Evolutionary conservation across 208 protist species (phyloP).

Genomic region (Leishmania tarentolae): DNA sequence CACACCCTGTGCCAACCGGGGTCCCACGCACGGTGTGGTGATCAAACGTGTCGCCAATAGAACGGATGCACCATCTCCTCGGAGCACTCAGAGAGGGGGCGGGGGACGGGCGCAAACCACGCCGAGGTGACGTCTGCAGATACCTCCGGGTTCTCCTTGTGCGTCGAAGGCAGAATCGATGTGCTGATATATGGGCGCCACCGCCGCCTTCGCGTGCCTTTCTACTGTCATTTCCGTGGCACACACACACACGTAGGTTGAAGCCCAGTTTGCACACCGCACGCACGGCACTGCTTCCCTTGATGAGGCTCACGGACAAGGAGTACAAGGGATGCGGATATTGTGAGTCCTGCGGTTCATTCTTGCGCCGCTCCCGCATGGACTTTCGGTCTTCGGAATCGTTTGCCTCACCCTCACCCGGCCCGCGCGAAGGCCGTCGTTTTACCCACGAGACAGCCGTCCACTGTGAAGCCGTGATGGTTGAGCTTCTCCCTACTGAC

Average conservation of each 20-base stretch:
- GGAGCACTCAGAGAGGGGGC: slow-evolving; percentile 23
- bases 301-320: slow-evolving; percentile 38
- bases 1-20: slow-evolving; percentile 35
- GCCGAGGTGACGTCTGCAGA: slow-evolving; percentile 16
- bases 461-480: slow-evolving; percentile 33
- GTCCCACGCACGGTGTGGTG: slow-evolving; percentile 18
- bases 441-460: slow-evolving; percentile 53
- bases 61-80: slow-evolving; percentile 34
- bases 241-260: slow-evolving; percentile 23
- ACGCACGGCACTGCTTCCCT: slow-evolving; percentile 41
- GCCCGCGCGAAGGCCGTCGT: slow-evolving; percentile 17
- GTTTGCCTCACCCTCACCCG: slow-evolving; percentile 44
- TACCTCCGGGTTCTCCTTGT: slow-evolving; percentile 33
- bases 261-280: slow-evolving; percentile 44
- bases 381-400: slow-evolving; percentile 32
- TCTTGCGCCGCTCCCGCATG: slow-evolving; percentile 31
- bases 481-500: slow-evolving; percentile 35
- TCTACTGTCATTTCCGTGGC: slow-evolving; percentile 24
- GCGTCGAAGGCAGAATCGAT: slow-evolving; percentile 27
- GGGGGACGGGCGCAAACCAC: slow-evolving; percentile 8
- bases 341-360: slow-evolving; percentile 18
- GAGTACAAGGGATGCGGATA: slow-evolving; percentile 33
- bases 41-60: slow-evolving; percentile 21
- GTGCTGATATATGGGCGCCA: slow-evolving; percentile 36
- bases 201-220: slow-evolving; percentile 21